Base-by-base conservation (phyloP, 768 basidiomycete genomes). In the Podaxis carcinomalis region DNA sequence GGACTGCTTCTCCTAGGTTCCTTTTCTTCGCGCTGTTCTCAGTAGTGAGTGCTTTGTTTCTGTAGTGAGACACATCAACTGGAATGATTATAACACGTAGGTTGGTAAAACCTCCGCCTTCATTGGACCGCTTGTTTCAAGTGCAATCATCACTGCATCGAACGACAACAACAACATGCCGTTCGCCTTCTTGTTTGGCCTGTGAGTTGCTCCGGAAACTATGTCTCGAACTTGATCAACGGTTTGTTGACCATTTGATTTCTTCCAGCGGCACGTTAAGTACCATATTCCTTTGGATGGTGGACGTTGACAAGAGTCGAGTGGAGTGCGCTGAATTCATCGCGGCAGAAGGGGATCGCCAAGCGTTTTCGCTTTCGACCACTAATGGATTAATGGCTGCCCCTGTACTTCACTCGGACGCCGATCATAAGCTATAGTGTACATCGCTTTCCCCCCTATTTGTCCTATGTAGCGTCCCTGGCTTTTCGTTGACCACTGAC, bases 61-160 rank as follows among this genome's bases (percentile, higher is more conserved):
- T 39, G n/a, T n/a, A n/a, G 23, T 25, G n/a, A 16, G 51, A 21
- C 54, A 49, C 19, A n/a, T 39, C 25, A 44, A 62, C 23, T 36
- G 32, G 50, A 21, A 3, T 35, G 36, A 32, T 32, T 32, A 6
- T 52, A 32, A 56, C 4, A 10, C 61, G 4, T 39, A 87, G 85
- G 74, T 89, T 44, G 88, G 89, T 13, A 90, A 89, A 71, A 89
- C 87, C 5, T 89, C 88, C 40, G 85, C 88, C 16, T 89, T 90
- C 70, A 88, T 90, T 61, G 89, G 89, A 0, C 88, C 88, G 2
- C 80, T 90, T 65, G 86, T 89, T 23, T 89, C 87, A 1, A 85
- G 86, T 55, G 88, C 88, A 1, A 89, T 90, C 61, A 90, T 90
- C 63, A 83, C 83, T 10, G 87, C 80, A 3, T 80, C 88, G 0